Base-by-base conservation (phyloP, 1,284 basidiomycete species). In the Gymnopus androsaceus region DNA sequence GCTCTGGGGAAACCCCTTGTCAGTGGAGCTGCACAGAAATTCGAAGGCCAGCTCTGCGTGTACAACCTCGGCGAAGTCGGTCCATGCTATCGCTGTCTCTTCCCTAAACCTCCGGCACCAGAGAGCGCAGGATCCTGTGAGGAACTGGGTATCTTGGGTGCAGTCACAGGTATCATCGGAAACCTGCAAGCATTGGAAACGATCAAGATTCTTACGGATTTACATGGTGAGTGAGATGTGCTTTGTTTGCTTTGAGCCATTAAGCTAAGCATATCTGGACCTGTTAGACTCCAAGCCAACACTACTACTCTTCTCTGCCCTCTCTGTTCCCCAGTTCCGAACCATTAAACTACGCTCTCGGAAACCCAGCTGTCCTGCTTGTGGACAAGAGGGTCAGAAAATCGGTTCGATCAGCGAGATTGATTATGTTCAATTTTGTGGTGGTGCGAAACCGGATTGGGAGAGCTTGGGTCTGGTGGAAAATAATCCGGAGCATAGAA, bases 41-140 rank as follows among this genome's bases (percentile, higher is more conserved):
- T 86, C 56, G 93, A 97, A 55, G 97, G 97, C 0, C 95, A 98
- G 67, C 81, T 98, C 41, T 89, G 87, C 59, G 80, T 87, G 2
- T 96, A 94, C 70, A 90, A 90, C 64, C 70, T 87, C 4, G 78
- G 75, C 21, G 68, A 75, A 19, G 71, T 81, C 14, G 90, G 95
- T 1, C 95, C 95, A 0, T 99, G 97, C 71, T 98, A 98, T 72
- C 82, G 97, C 3, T 99, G 97, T 67, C 73, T 99, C 27, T 98
- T 96, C 71, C 95, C 96, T 0, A 80, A 76, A 46, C 84, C 89
- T 3, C 84, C 87, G 14, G 80, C 83, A 3, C 79, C 77, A 38
- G 83, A 84, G 58, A 79, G 78, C 36, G 75, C 82, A 2, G 89
- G 88, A 4, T 86, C 86, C 12, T 99, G 97, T 65, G 92, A 91